A percentile compares a stretch with the other conserved stretches of the same genome.
Evolutionary conservation across 805 yeast genomes (phyloP).

Genomic region (Yarrowia osloensis): DNA sequence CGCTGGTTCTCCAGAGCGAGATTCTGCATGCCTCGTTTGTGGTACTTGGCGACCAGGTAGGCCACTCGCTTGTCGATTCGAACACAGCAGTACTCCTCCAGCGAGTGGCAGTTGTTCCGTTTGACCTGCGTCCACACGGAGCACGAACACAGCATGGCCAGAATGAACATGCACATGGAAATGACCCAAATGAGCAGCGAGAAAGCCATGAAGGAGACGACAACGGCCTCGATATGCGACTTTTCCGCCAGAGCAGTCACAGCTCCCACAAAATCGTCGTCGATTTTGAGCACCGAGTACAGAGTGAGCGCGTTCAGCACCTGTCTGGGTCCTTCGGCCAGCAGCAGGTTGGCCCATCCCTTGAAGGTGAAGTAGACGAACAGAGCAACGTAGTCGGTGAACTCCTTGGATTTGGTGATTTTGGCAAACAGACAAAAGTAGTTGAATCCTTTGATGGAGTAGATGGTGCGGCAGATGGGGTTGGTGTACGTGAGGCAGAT

Average conservation of each 20-base stretch:
- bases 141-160: conserved; percentile 55
- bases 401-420: conserved; percentile 62
- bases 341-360: conserved; percentile 59
- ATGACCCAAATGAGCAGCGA: conserved; percentile 74
- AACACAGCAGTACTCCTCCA: conserved; percentile 63
- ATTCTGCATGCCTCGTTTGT: conserved; percentile 40
- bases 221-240: conserved; percentile 66
- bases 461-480: conserved; percentile 58
- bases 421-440: conserved; percentile 72
- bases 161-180: conserved; percentile 57
- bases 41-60: conserved; percentile 49
- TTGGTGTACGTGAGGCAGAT: conserved; percentile 73
- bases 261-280: conserved; percentile 42
- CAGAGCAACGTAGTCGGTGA: conserved; percentile 68
- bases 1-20: conserved; percentile 38
- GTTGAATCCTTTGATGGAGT: conserved; percentile 60
- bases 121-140: conserved; percentile 54
- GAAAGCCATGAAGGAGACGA: conserved; percentile 71
- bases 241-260: conserved; percentile 60
- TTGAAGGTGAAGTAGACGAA: conserved; percentile 65
- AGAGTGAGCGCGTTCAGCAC: conserved; percentile 77
- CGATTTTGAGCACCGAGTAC: conserved; percentile 50
- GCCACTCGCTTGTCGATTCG: conserved; percentile 61
- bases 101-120: conserved; percentile 45
- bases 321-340: conserved; percentile 88